Evolutionary conservation across 2,329 filamentous ascomycete genomes (phyloP).

Genomic region (Talaromyces sp.): DNA sequence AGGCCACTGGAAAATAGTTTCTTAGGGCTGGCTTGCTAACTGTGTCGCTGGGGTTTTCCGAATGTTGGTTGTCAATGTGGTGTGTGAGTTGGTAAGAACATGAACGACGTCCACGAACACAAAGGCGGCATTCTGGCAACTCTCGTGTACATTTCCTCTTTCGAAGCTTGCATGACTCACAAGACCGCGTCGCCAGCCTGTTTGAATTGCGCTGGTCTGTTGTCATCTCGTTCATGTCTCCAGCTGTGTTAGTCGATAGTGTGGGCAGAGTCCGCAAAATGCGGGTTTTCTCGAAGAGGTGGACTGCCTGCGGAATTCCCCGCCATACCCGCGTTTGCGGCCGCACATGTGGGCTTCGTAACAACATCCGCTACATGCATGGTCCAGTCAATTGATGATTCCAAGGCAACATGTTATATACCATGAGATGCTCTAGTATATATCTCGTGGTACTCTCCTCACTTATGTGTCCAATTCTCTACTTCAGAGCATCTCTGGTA

Average conservation of each 20-base stretch:
- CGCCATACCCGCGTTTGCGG: neutral
- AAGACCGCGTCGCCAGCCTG: neutral
- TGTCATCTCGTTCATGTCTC: neutral
- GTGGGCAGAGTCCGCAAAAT: neutral
- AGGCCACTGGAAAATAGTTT: neutral
- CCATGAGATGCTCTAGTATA: neutral
- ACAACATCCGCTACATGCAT: neutral
- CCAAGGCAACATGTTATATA: no score
- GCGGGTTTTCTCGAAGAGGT: neutral
- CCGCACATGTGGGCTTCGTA: neutral
- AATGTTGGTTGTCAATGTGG: neutral
- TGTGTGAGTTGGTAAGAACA: neutral
- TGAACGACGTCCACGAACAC: slow-evolving; percentile 1
- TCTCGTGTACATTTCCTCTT: slow-evolving; percentile 2
- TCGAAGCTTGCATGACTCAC: slow-evolving; percentile 1
- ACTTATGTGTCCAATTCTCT: neutral
- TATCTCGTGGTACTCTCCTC: neutral
- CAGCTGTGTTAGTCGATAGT: neutral
- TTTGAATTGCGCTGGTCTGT: neutral
- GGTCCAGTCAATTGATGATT: no score
- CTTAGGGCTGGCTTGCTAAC: neutral
- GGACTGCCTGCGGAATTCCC: neutral
- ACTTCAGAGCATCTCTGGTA: neutral
- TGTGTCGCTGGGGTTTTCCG: no score
- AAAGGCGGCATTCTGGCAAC: slow-evolving; percentile 1